Evolutionary conservation across 306 rosid genomes (phyloP).

Genomic region (Begonia masoniana): DNA sequence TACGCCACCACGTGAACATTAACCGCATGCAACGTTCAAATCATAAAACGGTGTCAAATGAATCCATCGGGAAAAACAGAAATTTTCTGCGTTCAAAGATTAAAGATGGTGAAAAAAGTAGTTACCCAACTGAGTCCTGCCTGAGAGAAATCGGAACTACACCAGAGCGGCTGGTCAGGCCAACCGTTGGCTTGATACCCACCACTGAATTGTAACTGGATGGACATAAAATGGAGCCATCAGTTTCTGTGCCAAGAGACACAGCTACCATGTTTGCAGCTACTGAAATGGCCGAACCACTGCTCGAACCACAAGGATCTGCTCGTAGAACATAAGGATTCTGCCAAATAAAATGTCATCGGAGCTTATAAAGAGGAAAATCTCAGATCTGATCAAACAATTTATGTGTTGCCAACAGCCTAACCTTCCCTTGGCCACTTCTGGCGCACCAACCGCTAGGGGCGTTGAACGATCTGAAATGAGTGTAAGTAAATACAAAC

Average conservation of each 20-base stretch:
- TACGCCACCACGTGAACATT: no score
- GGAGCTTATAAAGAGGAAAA: not conserved
- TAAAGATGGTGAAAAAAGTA: not conserved
- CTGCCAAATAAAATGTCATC: not conserved
- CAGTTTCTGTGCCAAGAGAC: constrained; percentile 42
- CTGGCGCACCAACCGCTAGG: constrained; percentile 49
- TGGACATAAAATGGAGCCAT: constrained; percentile 51
- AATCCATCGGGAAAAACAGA: not conserved
- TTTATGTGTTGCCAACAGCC: not conserved
- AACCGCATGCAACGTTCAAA: no score
- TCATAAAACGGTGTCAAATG: no score
- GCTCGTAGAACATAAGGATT: not conserved
- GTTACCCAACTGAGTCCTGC: constrained; percentile 61
- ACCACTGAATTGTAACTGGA: constrained; percentile 29
- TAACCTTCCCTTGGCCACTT: constrained; percentile 48
- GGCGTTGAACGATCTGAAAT: constrained; percentile 4
- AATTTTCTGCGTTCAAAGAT: not conserved
- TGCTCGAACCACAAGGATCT: constrained; percentile 38
- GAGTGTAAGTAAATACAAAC: no score
- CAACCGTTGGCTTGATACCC: constrained; percentile 54
- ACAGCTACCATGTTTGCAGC: constrained; percentile 54
- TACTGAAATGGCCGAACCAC: constrained; percentile 51
- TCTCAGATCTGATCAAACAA: not conserved
- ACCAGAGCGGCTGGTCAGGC: constrained; percentile 66
- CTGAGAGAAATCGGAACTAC: constrained; percentile 47